phyloP scores from a whole-genome alignment of 2,329 filamentous ascomycete species.

The Ascochyta lentis region DNA sequence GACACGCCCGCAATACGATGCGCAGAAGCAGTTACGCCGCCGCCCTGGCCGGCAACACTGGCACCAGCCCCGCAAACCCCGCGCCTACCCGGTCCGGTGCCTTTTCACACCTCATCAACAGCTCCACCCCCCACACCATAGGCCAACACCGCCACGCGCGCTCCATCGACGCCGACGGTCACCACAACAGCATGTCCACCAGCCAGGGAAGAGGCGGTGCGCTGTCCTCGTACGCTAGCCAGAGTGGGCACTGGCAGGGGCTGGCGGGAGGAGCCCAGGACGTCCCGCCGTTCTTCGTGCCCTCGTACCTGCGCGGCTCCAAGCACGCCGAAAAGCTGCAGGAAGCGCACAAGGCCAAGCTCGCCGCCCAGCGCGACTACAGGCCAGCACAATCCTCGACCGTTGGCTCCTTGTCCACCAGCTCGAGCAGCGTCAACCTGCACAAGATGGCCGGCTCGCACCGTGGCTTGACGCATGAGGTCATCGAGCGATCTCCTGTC shows the following conservation, averaged over 20 bases:
- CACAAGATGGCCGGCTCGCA: slow-evolving; percentile 70
- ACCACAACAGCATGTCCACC: slow-evolving; percentile 51
- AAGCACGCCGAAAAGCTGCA: slow-evolving; percentile 79
- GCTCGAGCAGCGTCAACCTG: slow-evolving; percentile 64
- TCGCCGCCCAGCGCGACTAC: slow-evolving; percentile 55
- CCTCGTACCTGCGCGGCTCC: slow-evolving; percentile 81
- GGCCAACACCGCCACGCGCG: slow-evolving; percentile 45
- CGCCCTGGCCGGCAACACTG: slow-evolving; percentile 60
- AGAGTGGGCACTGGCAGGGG: slow-evolving; percentile 50
- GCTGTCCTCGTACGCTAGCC: slow-evolving; percentile 57
- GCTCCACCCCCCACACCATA: slow-evolving; percentile 34
- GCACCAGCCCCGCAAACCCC: slow-evolving; percentile 41
- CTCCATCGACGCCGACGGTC: slow-evolving; percentile 58
- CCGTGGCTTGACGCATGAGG: slow-evolving; percentile 80
- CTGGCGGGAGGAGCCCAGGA: slow-evolving; percentile 34
- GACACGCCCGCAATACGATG: slow-evolving; percentile 20
- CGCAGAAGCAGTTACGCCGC: slow-evolving; percentile 59
- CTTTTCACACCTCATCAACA: slow-evolving; percentile 64
- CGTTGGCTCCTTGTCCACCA: slow-evolving; percentile 59
- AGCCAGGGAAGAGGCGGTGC: slow-evolving; percentile 53
- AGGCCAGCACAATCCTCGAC: slow-evolving; percentile 54
- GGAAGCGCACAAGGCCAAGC: slow-evolving; percentile 69
- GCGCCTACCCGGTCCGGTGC: slow-evolving; percentile 49
- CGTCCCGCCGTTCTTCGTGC: slow-evolving; percentile 71
- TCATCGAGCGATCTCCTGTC: slow-evolving; percentile 75